phyloP scores from a whole-genome alignment of 176 grass and related monocot genomes.

The Areca catechu region DNA sequence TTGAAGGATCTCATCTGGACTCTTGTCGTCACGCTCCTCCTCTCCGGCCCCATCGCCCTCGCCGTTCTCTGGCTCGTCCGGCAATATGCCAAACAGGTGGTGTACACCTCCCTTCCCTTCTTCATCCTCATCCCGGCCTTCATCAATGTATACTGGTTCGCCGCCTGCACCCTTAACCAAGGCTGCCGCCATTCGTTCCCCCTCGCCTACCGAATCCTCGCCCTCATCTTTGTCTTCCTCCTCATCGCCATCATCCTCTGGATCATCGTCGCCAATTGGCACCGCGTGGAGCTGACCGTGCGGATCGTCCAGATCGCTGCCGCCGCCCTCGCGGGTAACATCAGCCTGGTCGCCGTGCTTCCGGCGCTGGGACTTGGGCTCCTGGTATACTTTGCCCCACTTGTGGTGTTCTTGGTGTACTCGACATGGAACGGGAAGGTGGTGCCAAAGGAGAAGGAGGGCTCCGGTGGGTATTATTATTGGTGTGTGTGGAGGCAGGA shows the following conservation, averaged over 20 bases:
- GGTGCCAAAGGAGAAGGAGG: slow-evolving; percentile 16
- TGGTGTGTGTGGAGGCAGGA: slow-evolving; percentile 39
- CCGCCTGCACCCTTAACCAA: slow-evolving; percentile 14
- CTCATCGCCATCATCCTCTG: slow-evolving; percentile 28
- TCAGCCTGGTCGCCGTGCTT: slow-evolving; percentile 23
- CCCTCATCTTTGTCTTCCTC: slow-evolving; percentile 33
- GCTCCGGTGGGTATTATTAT: slow-evolving; percentile 14
- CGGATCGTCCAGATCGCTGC: slow-evolving; percentile 31
- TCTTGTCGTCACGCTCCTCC: slow-evolving; percentile 29
- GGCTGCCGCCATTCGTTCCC: slow-evolving; percentile 22
- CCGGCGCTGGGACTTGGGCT: slow-evolving; percentile 20
- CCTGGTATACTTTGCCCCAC: slow-evolving; percentile 26
- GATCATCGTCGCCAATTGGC: slow-evolving; percentile 41
- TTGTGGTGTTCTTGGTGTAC: slow-evolving; percentile 37
- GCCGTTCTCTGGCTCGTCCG: slow-evolving; percentile 26
- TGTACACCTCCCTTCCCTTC: slow-evolving; percentile 34
- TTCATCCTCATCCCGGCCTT: slow-evolving; percentile 38
- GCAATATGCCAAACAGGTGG: slow-evolving; percentile 27
- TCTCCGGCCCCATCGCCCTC: slow-evolving; percentile 19
- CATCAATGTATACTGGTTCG: slow-evolving; percentile 45
- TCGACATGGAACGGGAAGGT: slow-evolving; percentile 39
- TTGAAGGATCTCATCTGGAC: slow-evolving; percentile 30
- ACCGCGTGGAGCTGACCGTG: slow-evolving; percentile 29
- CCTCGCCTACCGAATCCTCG: slow-evolving; percentile 28
- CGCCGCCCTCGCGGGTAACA: slow-evolving; percentile 24